Conservation (phyloP, 805 yeast genomes). For the Candida pseudoglaebosa region DNA sequence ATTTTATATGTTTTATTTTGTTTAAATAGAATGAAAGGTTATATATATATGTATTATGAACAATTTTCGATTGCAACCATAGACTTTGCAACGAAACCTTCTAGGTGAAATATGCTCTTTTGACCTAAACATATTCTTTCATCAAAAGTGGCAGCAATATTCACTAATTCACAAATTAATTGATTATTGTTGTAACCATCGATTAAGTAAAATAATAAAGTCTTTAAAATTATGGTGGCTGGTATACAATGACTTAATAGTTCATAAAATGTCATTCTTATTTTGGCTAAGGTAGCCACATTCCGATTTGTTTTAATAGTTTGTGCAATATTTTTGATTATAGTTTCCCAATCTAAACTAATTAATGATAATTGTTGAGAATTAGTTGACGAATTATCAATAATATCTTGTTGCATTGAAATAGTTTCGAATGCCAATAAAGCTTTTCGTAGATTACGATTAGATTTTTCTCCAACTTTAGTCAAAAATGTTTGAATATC, state of each 20-base stretch:
- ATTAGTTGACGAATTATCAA: constrained; percentile 28
- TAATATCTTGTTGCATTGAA: constrained; percentile 59
- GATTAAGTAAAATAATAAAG: constrained; percentile 43
- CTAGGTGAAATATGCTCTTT: constrained; percentile 90
- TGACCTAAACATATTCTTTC: constrained; percentile 83
- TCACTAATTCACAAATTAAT: constrained; percentile 47
- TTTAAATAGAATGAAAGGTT: background rate
- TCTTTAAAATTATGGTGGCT: constrained; percentile 72
- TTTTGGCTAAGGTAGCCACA: constrained; percentile 56
- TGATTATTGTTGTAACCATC: constrained; percentile 15
- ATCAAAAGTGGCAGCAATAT: constrained; percentile 65
- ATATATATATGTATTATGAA: background rate
- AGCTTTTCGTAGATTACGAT: constrained; percentile 75
- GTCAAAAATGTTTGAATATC: constrained; percentile 35
- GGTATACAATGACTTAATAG: constrained; percentile 92
- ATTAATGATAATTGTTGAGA: constrained; percentile 45
- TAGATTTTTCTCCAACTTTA: constrained; percentile 51
- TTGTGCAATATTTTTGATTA: constrained; percentile 61
- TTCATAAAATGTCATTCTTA: constrained; percentile 74
- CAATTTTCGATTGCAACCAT: constrained; percentile 68
- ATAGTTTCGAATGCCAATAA: constrained; percentile 79
- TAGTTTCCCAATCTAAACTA: constrained; percentile 87
- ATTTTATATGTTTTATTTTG: background rate
- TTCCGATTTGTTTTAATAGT: constrained; percentile 58
- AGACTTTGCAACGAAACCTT: constrained; percentile 85